Percentiles rank a stretch among this genome's conserved stretches.
Conservation (phyloP, 148 eudicot species). For the Heliamphora exappendiculata region DNA sequence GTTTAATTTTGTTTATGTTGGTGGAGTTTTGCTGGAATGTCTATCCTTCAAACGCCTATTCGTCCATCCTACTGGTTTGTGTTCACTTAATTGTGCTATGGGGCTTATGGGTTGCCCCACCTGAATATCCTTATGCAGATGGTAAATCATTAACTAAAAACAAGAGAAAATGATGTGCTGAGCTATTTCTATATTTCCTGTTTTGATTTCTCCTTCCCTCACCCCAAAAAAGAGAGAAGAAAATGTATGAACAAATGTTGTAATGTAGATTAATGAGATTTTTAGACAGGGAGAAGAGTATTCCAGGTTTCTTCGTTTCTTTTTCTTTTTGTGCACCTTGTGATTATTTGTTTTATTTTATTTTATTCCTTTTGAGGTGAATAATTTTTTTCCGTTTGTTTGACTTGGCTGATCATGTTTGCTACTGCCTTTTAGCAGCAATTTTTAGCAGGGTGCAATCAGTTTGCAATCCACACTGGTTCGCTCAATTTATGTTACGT, state of each 20-base stretch:
- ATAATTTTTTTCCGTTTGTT: too few species aligned
- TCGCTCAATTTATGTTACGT: too few species aligned
- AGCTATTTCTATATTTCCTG: neutral
- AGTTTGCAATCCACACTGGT: too few species aligned
- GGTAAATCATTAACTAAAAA: constrained; percentile 23
- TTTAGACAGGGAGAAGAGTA: neutral
- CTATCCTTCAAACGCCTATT: constrained; percentile 61
- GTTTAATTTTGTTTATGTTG: constrained; percentile 50
- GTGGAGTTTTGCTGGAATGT: constrained; percentile 84
- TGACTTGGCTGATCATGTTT: too few species aligned
- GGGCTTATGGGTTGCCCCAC: constrained; percentile 67
- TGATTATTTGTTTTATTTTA: too few species aligned
- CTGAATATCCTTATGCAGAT: constrained; percentile 52
- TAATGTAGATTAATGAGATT: too few species aligned
- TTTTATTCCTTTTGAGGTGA: too few species aligned
- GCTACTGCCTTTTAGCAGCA: too few species aligned
- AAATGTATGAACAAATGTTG: neutral
- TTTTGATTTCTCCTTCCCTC: neutral
- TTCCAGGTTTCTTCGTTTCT: neutral
- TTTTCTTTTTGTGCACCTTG: too few species aligned
- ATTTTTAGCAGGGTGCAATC: too few species aligned
- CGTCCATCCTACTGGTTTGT: constrained; percentile 51
- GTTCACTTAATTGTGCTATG: constrained; percentile 53
- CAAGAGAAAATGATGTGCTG: constrained; percentile 30
- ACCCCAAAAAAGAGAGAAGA: neutral